Evolutionary conservation across 768 basidiomycete species (phyloP).

Genomic region (Calocera viscosa): DNA sequence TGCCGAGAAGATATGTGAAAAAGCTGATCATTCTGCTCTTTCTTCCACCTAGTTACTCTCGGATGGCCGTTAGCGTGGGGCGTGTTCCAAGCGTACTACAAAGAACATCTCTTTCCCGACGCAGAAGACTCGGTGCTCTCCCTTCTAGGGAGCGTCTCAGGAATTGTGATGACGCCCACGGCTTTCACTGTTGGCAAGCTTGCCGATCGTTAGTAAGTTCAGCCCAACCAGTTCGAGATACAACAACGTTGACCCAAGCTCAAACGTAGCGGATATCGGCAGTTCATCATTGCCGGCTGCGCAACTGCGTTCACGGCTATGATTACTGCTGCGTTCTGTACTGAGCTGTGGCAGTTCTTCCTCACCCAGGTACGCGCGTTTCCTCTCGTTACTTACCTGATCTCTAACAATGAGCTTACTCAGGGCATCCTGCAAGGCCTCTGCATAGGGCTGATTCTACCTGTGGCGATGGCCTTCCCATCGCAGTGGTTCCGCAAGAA

Average conservation of each 20-base stretch:
- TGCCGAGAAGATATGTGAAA: no score
- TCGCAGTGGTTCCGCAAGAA: constrained; percentile 7
- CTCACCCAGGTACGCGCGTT: constrained; percentile 2
- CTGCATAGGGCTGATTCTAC: constrained; percentile 4
- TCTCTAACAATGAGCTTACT: neutral
- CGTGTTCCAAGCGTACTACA: constrained; percentile 12
- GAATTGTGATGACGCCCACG: constrained; percentile 8
- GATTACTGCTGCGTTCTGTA: constrained; percentile 6
- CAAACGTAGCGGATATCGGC: neutral
- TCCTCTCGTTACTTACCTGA: neutral
- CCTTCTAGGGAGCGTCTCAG: constrained; percentile 9
- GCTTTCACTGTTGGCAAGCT: constrained; percentile 7
- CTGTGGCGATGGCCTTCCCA: constrained; percentile 7
- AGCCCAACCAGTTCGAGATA: neutral
- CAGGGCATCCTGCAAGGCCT: constrained; percentile 9
- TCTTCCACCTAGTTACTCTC: neutral
- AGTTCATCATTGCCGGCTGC: constrained; percentile 10
- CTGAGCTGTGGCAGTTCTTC: constrained; percentile 9
- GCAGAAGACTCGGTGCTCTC: neutral
- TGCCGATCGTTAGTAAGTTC: constrained; percentile 7
- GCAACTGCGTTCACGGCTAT: neutral
- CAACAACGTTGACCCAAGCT: neutral
- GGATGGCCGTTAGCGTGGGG: constrained; percentile 8
- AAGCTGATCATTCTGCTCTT: neutral
- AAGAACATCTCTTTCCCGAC: constrained; percentile 10